These are phyloP conservation scores for Xylaria sp. DNA, from an alignment of 2,329 filamentous ascomycete genomes.

Conservation along the genomic window DNA sequence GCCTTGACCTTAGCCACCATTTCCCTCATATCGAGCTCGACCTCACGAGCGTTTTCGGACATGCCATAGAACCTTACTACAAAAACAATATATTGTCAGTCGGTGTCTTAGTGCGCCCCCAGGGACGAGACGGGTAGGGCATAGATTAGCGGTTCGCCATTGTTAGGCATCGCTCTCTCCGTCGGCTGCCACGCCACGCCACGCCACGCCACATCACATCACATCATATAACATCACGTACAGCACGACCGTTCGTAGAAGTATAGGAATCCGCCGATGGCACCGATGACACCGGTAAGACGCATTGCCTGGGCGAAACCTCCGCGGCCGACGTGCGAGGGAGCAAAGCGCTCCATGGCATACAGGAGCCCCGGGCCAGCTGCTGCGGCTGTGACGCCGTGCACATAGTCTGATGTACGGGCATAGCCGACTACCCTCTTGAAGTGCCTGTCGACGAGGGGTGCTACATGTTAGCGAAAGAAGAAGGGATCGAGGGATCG, in stretches of 20 bases:
- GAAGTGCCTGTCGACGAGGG: constrained; percentile 73
- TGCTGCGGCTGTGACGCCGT: constrained; percentile 74
- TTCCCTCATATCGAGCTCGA: constrained; percentile 96
- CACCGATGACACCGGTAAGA: constrained; percentile 75
- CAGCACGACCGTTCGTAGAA: constrained; percentile 85
- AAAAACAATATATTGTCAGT: background rate
- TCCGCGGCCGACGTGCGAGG: constrained; percentile 83
- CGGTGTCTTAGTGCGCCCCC: background rate
- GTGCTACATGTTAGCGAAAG: constrained; percentile 19
- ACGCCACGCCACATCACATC: background rate
- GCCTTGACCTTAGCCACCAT: constrained; percentile 97
- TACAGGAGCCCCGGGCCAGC: constrained; percentile 78
- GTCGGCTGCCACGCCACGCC: background rate
- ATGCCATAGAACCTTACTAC: constrained; percentile 95
- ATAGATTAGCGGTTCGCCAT: background rate
- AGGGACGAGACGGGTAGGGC: background rate
- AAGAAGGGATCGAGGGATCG: background rate
- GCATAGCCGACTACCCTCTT: constrained; percentile 90
- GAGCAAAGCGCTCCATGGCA: constrained; percentile 84
- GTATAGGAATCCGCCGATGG: constrained; percentile 82
- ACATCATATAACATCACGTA: constrained; percentile 62
- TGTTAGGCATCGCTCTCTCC: background rate
- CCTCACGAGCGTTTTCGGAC: constrained; percentile 88
- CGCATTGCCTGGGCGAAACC: constrained; percentile 88
- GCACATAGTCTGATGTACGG: constrained; percentile 81